phyloP scores from a whole-genome alignment of 2,329 filamentous ascomycete species.

The Ceratocystis alfenasii region DNA sequence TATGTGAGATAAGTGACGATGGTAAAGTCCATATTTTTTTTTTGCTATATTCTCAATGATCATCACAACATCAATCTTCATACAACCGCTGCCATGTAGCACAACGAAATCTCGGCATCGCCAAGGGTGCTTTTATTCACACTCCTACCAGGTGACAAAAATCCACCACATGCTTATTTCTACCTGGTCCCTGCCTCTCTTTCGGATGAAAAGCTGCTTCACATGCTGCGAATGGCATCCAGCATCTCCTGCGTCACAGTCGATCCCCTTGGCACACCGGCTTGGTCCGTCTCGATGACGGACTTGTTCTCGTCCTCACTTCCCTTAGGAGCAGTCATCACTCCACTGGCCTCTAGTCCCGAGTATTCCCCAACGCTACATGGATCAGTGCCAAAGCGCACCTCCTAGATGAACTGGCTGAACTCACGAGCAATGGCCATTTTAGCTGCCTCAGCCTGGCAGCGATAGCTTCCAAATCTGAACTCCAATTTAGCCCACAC shows the following conservation, averaged over 20 bases:
- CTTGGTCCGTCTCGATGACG: not conserved
- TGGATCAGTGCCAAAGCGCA: slow-evolving; percentile 21
- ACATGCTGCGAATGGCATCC: not conserved
- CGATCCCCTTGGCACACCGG: not conserved
- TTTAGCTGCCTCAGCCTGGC: slow-evolving; percentile 41
- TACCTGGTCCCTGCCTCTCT: too few species aligned
- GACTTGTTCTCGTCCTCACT: not conserved
- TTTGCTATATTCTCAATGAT: not conserved
- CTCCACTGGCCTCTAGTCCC: not conserved
- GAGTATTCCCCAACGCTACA: slow-evolving; percentile 12
- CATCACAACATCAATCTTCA: too few species aligned
- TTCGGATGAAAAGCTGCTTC: not conserved
- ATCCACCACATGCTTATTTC: too few species aligned
- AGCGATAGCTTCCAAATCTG: slow-evolving; percentile 43
- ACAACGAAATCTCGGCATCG: not conserved
- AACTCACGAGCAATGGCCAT: slow-evolving; percentile 27
- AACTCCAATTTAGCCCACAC: slow-evolving; percentile 35
- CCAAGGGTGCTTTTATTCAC: not conserved
- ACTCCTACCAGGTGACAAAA: too few species aligned
- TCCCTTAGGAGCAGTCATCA: not conserved
- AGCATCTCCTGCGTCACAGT: not conserved
- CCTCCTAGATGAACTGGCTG: slow-evolving; percentile 16
- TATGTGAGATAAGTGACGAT: too few species aligned
- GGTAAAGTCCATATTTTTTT: not conserved
- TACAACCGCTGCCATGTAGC: too few species aligned